Base-by-base conservation (phyloP, 129 eudicot species). In the Pittosporum tobira region DNA sequence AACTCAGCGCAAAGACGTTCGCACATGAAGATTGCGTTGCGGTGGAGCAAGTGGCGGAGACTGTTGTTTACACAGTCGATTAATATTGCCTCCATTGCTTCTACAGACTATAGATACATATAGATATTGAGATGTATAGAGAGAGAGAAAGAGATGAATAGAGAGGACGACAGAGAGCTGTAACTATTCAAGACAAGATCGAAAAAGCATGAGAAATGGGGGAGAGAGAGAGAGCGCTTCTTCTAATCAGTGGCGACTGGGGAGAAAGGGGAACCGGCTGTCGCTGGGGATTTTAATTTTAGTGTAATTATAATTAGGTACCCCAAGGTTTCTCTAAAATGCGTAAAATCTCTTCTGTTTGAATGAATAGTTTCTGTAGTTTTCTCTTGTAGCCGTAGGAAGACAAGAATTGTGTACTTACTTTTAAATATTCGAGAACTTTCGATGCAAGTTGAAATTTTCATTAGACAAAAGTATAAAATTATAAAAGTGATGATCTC, bases 1-100 rank as follows among this genome's bases (percentile, higher is more conserved):
- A 86, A 91, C 79, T 91, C 90, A 5, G 99, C 83, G 50, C 99
- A 91, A 63, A 91, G 96, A 15, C 95, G 96, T 48, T 91, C 90
- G 64, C 96, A 81, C 81, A 86, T 70, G 76, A 91, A 91, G 62
- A 91, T 81, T 46, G 99, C 94, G 66, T 91, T 87, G 2, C 76
- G 79, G 57, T 83, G 61, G 75, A 87, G 53, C 3, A 91, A 72
- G 70, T 83, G 78, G 45, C 79, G 75, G 45, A 91, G 64, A 67
- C 88, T 86, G 70, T 79, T 83, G 45, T 80, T 79, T 40, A 91
- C 96, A 49, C 84, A 76, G 49, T 83, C 90, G 10, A 66, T 71
- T 22, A 91, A 74, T 68, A 86, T 75, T 9, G 76, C 66, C 81
- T 91, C 99, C 99, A 91, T 91, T 31, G 46, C 51, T 38, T 55